Base-by-base conservation (phyloP, 228 moss, liverwort and hornwort species). In the Sphagnum magellanicum region DNA sequence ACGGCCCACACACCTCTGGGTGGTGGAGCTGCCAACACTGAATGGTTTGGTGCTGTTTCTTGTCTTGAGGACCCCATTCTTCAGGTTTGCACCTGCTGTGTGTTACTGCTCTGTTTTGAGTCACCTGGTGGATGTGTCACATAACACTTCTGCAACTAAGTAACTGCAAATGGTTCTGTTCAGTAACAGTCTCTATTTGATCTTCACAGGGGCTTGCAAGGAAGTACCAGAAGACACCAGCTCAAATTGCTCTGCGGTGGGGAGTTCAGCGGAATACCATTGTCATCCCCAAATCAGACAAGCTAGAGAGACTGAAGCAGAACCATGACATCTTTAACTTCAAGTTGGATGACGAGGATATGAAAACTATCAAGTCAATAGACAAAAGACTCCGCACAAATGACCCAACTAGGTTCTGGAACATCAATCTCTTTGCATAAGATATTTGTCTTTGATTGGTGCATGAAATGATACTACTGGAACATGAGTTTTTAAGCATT, bases 1-100 rank as follows among this genome's bases (percentile, higher is more conserved):
- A 96, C 91, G 0, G 96, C 96, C 16, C 96, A 96, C 73, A 96
- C 96, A 7, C 91, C 93, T 48, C 79, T 96, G 51, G 93, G 96
- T 55, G 96, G 96, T 48, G 96, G 96, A 73, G 75, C 77, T 50
- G 88, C 91, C 50, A 96, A 96, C 71, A 84, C 71, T 51, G 81
- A 86, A 69, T 71, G 17, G 78, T 96, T 96, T 48, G 77, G 80
- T 10, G 88, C 93, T 50, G 63, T 74, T 6, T 93, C 93, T 51
- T 74, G 83, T 0, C 77, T 96, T 5, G 93, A 96, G 55, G 91
- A 96, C 75, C 93, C 89, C 6, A 50, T 70, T 67, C 75, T 96
- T 53, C 80, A 89, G 84, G 90, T 80, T 47, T 52, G 70, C 64
- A 52, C n/a, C 48, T 58, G 11, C 60, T 17, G 5, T 10, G 6